These are phyloP conservation scores for Cavenderia fasciculata DNA, from an alignment of 78 protist genomes.

Conservation along the genomic window DNA sequence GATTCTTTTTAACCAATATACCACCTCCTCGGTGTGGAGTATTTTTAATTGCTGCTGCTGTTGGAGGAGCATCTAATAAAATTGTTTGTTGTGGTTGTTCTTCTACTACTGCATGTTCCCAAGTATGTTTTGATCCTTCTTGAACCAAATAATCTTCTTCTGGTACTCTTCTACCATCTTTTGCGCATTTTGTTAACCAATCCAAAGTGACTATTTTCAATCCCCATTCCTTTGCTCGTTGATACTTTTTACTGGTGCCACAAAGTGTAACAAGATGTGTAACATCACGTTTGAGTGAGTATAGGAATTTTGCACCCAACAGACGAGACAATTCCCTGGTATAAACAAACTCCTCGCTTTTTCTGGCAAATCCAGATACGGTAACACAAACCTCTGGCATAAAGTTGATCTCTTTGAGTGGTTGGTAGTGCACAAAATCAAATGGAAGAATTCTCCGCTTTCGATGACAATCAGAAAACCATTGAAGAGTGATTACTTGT, in stretches of 20 bases:
- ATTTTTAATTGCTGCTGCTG: neutral
- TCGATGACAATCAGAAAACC: no score
- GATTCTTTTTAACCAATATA: neutral
- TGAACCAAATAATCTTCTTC: neutral
- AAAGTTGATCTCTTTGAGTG: no score
- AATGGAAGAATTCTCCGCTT: no score
- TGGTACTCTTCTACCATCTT: neutral
- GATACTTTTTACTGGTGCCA: neutral
- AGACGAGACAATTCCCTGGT: no score
- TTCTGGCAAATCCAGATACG: no score
- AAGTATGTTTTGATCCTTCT: neutral
- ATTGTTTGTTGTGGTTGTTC: neutral
- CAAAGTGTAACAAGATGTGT: neutral
- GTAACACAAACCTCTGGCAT: no score
- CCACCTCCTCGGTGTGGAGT: no score
- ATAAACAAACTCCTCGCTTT: no score
- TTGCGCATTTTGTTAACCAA: neutral
- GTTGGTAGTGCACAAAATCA: no score
- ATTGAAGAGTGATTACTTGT: no score
- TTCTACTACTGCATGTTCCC: no score
- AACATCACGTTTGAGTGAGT: neutral
- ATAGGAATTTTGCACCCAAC: slow-evolving; percentile 4
- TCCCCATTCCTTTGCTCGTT: neutral
- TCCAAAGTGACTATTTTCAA: neutral
- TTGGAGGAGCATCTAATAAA: neutral